These are phyloP conservation scores for Osmanthus fragrans DNA, from an alignment of 257 asterid species.

Conservation along the genomic window DNA sequence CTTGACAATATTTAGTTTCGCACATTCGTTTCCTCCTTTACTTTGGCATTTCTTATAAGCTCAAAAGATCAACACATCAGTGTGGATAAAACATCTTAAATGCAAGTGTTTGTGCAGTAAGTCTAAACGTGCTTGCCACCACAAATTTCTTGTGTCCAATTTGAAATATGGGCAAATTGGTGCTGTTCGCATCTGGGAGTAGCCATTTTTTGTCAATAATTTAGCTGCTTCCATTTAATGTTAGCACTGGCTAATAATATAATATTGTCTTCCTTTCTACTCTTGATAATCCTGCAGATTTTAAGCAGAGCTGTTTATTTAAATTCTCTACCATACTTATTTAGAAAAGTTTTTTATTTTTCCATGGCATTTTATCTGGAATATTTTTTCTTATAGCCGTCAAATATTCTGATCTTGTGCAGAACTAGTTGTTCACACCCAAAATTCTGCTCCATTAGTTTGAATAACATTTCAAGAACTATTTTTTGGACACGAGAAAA, in stretches of 20 bases:
- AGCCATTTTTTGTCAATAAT: not conserved
- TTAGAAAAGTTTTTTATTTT: not conserved
- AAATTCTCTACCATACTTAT: too few relatives aligned
- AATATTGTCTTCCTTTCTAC: too few relatives aligned
- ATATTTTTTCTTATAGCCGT: not conserved
- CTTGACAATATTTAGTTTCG: not conserved
- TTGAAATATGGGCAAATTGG: not conserved
- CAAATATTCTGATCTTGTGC: not conserved
- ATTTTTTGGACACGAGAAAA: not conserved
- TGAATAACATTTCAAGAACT: not conserved
- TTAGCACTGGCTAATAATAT: not conserved
- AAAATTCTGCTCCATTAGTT: not conserved
- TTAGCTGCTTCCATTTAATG: not conserved
- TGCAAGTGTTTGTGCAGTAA: too few relatives aligned
- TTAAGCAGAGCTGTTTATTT: not conserved
- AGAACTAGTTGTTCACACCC: not conserved
- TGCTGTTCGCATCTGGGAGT: not conserved
- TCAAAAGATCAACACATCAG: not conserved
- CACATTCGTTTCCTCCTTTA: not conserved
- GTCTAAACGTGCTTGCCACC: not conserved
- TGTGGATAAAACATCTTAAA: not conserved
- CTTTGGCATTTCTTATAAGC: not conserved
- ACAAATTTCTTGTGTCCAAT: not conserved
- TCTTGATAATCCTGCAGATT: too few relatives aligned
- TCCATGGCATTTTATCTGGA: not conserved